Conservation (phyloP, 257 asterid genomes). For the Solanum verrucosum region DNA sequence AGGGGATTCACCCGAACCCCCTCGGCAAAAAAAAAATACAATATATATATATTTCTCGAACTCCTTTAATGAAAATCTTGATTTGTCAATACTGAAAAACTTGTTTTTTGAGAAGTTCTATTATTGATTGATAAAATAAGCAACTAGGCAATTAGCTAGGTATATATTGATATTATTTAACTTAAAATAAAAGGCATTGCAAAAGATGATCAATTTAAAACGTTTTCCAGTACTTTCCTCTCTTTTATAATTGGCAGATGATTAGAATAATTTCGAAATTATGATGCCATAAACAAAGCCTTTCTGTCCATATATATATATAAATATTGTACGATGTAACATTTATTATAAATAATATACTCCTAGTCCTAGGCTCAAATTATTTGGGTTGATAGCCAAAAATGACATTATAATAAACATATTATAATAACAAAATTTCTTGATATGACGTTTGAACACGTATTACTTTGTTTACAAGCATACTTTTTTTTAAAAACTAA, state of each 20-base stretch:
- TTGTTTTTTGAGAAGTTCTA: background rate
- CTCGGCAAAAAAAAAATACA: too few species aligned
- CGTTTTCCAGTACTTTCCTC: background rate
- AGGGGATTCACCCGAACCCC: too few species aligned
- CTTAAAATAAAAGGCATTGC: background rate
- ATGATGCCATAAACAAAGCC: background rate
- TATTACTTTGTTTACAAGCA: background rate
- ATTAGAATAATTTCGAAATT: background rate
- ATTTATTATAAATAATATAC: background rate
- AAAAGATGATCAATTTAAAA: background rate
- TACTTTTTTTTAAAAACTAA: background rate
- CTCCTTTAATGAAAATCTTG: too few species aligned
- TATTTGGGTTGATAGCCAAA: background rate
- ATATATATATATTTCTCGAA: too few species aligned
- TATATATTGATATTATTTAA: too few species aligned
- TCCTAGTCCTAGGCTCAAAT: background rate
- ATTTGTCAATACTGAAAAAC: background rate
- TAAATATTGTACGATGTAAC: background rate
- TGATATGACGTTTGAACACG: background rate
- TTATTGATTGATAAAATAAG: background rate
- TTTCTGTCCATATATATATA: background rate
- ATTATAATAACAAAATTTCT: background rate
- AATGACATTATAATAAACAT: background rate
- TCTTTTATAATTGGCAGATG: background rate
- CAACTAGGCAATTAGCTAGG: background rate